phyloP scores from a whole-genome alignment of 164 flowering plant species.

The Magnolia changhungtana region DNA sequence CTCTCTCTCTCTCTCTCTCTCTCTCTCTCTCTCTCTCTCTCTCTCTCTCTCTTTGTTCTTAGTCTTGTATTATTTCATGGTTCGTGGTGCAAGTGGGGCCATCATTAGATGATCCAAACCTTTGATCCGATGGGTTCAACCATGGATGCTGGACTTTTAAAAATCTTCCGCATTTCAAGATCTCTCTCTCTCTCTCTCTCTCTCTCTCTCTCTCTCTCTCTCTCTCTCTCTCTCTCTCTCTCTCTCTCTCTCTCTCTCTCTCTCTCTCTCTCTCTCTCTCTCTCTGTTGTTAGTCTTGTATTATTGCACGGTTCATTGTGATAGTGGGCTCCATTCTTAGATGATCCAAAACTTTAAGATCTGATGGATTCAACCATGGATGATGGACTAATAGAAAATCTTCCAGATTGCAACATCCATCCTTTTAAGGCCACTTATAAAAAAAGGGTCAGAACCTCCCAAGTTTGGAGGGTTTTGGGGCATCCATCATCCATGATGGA shows the following conservation, averaged over 20 bases:
- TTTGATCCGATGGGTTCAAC: neutral
- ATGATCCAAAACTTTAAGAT: neutral
- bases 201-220: no score
- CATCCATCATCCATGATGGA: no score
- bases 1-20: neutral
- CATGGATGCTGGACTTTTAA: no score
- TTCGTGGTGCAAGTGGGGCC: neutral
- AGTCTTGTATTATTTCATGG: neutral
- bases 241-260: no score
- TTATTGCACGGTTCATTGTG: neutral
- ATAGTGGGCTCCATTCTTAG: neutral
- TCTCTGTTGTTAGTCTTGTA: neutral
- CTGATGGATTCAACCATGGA: no score
- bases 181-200: neutral
- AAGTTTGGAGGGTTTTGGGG: no score
- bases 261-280: neutral
- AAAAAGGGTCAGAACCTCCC: no score
- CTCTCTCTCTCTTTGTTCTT: neutral
- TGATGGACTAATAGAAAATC: no score
- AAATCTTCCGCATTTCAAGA: no score
- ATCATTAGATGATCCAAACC: neutral
- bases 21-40: neutral
- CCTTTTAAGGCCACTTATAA: no score
- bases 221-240: no score
- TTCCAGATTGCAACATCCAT: neutral